Percentiles rank a stretch among this genome's conserved stretches.
Conservation (phyloP, 495 filamentous ascomycete genomes). For the Parathielavia appendiculata region DNA sequence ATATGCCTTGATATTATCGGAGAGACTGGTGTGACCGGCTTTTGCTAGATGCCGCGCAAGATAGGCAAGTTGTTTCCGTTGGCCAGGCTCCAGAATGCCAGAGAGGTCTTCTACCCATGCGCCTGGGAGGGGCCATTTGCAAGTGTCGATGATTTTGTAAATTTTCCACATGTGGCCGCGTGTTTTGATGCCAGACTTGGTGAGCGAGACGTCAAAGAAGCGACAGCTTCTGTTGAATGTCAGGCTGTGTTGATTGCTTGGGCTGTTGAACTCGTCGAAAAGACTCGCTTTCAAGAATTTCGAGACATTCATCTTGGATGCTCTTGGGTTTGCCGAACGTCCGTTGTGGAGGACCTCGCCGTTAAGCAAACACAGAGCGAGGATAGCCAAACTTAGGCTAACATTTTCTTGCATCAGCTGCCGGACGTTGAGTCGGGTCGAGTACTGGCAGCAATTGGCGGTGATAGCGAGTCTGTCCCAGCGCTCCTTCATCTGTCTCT, state of each 20-base stretch:
- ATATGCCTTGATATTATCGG: not conserved
- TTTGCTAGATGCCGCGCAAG: not conserved
- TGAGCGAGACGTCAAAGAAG: slow-evolving; percentile 27
- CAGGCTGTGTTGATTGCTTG: slow-evolving; percentile 21
- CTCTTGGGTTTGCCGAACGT: slow-evolving; percentile 12
- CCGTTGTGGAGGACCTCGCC: slow-evolving; percentile 35
- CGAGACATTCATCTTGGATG: slow-evolving; percentile 20
- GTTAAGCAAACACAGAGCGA: slow-evolving; percentile 33
- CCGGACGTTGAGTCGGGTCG: slow-evolving; percentile 26
- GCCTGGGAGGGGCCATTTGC: not conserved
- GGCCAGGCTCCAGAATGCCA: not conserved
- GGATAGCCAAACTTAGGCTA: slow-evolving; percentile 31
- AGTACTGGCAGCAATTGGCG: too few relatives aligned
- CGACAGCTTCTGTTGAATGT: slow-evolving; percentile 36
- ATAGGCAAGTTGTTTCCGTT: slow-evolving; percentile 5
- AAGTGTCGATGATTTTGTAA: slow-evolving; percentile 24
- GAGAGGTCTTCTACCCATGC: not conserved
- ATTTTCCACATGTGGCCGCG: slow-evolving; percentile 32
- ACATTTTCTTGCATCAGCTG: slow-evolving; percentile 20
- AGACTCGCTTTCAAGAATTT: slow-evolving; percentile 27
- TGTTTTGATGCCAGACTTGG: slow-evolving; percentile 22
- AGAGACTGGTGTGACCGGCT: not conserved
- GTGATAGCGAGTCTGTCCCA: too few relatives aligned
- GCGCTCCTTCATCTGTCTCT: too few relatives aligned
- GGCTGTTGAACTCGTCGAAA: slow-evolving; percentile 27